Evolutionary conservation across 2,329 filamentous ascomycete genomes (phyloP).

Genomic region (Boeremia exigua): DNA sequence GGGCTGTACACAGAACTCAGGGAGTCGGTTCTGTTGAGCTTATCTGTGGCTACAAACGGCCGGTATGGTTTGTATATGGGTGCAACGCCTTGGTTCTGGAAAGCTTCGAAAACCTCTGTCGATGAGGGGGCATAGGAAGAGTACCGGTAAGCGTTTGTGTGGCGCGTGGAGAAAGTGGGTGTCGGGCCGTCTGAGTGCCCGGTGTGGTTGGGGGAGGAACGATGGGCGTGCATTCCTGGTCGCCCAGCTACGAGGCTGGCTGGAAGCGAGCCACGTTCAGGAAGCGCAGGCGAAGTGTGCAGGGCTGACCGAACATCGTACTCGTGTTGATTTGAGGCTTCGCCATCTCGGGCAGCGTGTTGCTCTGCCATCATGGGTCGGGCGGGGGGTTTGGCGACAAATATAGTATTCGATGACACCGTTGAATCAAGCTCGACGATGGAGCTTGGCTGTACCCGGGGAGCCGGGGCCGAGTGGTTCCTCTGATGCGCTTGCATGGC

Average conservation of each 20-base stretch:
- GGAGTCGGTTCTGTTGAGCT: conserved; percentile 2
- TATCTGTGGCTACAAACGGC: background rate
- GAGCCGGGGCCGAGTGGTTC: conserved; percentile 5
- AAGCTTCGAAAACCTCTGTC: background rate
- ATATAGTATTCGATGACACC: background rate
- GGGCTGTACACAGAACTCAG: conserved; percentile 6
- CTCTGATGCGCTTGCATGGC: background rate
- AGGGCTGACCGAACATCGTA: background rate
- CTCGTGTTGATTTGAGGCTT: background rate
- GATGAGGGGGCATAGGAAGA: background rate
- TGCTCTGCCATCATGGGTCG: background rate
- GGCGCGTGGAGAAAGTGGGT: background rate
- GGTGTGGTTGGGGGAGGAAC: background rate
- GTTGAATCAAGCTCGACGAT: conserved; percentile 25
- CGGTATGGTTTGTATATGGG: conserved; percentile 12
- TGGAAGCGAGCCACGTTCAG: conserved; percentile 15
- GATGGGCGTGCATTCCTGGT: conserved; percentile 1
- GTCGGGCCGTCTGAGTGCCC: background rate
- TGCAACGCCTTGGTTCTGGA: background rate
- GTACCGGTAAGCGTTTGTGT: conserved; percentile 13
- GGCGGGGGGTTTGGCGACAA: conserved; percentile 31
- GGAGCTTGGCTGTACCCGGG: background rate
- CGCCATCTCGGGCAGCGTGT: background rate
- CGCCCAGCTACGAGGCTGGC: conserved; percentile 31
- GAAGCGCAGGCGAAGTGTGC: conserved; percentile 11